Evolutionary conservation across 441 rosid species (phyloP), one percentile per base, ranked within the genome.

Genomic region (Croton laevigatus): DNA sequence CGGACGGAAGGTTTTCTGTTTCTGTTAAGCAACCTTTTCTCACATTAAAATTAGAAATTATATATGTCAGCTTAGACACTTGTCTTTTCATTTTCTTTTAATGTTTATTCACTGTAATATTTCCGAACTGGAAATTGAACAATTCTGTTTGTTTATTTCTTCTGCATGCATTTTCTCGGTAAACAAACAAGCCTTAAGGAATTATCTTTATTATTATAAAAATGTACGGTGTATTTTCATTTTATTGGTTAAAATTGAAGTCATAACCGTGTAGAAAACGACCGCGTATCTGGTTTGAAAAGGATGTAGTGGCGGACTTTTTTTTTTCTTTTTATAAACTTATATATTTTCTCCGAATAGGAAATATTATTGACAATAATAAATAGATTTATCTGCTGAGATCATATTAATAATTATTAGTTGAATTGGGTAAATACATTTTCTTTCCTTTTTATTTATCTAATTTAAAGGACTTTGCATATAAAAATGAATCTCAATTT

Each of bases 281-380:
- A 73, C 76, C 1, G 17, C 71, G 66, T 73, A 48, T 73, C 76
- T 34, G 46, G 13, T 51, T 36, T 58, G 76, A 73, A 49, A 73
- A 48, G 12, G 76, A 66, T 66, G 8, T 44, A 59, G 34, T 59
- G 45, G 16, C 36, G 49, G 36, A 51, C 62, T 42, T 8, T 20
- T 60, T 48, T 46, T 16, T 32, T 12, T 40, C 27, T 22, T 17
- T 55, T 42, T 57, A 22, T n/a, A 20, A 1, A 16, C 13, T 19
- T 52, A 12, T 4, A 49, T 27, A 65, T 22, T 34, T 51, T 34
- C 51, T 36, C 61, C 36, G 11, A 70, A 51, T 42, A 53, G 69
- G 52, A 42, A 62, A 63, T 40, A 23, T 57, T 68, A 36, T 38
- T 57, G 6, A 52, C 4, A 34, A 17, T 22, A 38, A 54, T 53